phyloP scores from a whole-genome alignment of 108 stramenopile species.

The Cyclotella distinguenda region DNA sequence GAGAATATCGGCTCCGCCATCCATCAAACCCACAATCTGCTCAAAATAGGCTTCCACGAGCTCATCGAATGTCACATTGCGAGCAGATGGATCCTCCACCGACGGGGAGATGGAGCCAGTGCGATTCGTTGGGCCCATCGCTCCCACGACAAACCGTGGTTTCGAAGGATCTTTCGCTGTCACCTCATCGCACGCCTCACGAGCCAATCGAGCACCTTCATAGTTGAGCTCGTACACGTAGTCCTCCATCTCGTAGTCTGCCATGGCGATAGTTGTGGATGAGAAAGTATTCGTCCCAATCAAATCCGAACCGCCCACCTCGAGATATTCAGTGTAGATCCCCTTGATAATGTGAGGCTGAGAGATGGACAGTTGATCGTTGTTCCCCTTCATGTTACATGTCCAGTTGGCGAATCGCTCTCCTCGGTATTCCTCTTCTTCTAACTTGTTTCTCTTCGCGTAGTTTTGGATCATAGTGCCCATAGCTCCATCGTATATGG shows the following conservation, averaged over 20 bases:
- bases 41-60: constrained; percentile 96
- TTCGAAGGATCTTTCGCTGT: constrained; percentile 93
- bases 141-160: constrained; percentile 97
- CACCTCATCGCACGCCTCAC: constrained; percentile 94
- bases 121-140: constrained; percentile 96
- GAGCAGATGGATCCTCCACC: constrained; percentile 91
- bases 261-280: constrained; percentile 97
- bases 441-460: constrained; percentile 87
- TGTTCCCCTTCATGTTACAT: constrained; percentile 96
- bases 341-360: constrained; percentile 93
- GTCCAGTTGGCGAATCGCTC: constrained; percentile 94
- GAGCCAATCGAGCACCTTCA: constrained; percentile 87
- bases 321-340: constrained; percentile 91
- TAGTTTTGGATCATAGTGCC: constrained; percentile 99
- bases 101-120: constrained; percentile 96
- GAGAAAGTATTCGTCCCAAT: constrained; percentile 99
- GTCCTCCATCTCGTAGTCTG: constrained; percentile 97
- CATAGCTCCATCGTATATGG: constrained; percentile 99
- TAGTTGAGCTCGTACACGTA: constrained; percentile 96
- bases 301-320: constrained; percentile 88
- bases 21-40: constrained; percentile 93
- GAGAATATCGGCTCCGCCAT: constrained; percentile 94
- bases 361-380: constrained; percentile 95
- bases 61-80: constrained; percentile 99
- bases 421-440: constrained; percentile 96